Evolutionary conservation across 106 monocot species (phyloP), one percentile per base, ranked within the genome.

Genomic region (Dioscorea dumetorum): DNA sequence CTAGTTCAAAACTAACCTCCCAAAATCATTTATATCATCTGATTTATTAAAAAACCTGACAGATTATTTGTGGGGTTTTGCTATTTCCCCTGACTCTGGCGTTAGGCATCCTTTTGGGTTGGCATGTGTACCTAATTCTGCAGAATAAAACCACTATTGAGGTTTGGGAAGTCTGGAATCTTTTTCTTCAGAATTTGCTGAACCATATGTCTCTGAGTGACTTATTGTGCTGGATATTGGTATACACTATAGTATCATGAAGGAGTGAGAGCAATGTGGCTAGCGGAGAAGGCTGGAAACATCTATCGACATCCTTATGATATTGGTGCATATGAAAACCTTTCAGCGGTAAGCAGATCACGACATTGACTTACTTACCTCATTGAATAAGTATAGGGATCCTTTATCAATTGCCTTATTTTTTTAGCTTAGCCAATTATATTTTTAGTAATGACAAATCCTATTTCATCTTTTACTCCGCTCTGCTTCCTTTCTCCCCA

Each of bases 71-170:
- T 78, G 90, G 90, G n/a, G 68, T 84, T 72, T 67, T 93, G 69
- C 79, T 99, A 48, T 77, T 84, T 70, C 99, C 99, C 22, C 70
- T 99, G 61, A 79, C 87, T 19, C 52, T 90, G 72, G 99, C 93
- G 17, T 71, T 99, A 67, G 70, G 80, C 58, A 62, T 99, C 48
- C 81, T 99, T 57, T 78, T 99, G 72, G 93, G 87, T 60, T 99
- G 99, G 99, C 99, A 99, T 80, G 81, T 93, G 48, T 93, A 93
- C 62, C 81, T 99, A 9, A 79, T 90, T 54, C 66, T 87, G 41
- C 93, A 93, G 48, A 99, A 99, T 70, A 99, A 99, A 70, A 93
- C 99, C 16, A 99, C 99, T 51, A 99, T 99, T 58, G 99, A 99
- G 99, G 99, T 99, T n/a, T 60, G 74, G 23, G 67, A 18, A 66